Conservation (phyloP, 2,329 filamentous ascomycete species). For the Nannizziopsis arthrosporioides region DNA sequence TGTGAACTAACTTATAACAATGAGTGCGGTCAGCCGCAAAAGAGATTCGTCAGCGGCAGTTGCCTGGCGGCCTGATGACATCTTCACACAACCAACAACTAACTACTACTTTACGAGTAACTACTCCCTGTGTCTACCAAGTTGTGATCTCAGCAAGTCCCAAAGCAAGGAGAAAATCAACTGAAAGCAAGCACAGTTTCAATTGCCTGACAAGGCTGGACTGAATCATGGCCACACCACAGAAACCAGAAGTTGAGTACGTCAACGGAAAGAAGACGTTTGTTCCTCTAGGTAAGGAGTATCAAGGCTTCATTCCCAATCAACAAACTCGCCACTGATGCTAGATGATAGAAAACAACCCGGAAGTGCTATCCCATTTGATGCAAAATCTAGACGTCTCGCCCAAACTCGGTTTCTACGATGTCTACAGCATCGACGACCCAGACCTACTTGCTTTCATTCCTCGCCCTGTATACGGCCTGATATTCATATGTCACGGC, state of each 20-base stretch:
- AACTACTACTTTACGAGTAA: too few species aligned
- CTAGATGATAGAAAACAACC: slow-evolving; percentile 41
- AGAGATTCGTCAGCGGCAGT: too few species aligned
- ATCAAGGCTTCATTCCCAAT: too few species aligned
- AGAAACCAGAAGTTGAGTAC: slow-evolving; percentile 10
- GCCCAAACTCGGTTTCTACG: slow-evolving; percentile 40
- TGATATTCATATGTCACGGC: slow-evolving; percentile 41
- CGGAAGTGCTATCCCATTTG: slow-evolving; percentile 42
- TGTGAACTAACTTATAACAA: too few species aligned
- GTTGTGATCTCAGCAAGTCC: neutral
- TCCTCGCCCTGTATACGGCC: slow-evolving; percentile 43
- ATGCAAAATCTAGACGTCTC: slow-evolving; percentile 41
- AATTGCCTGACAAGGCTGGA: neutral
- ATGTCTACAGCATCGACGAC: slow-evolving; percentile 44
- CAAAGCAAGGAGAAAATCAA: neutral
- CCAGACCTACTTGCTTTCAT: slow-evolving; percentile 39
- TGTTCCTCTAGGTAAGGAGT: slow-evolving; percentile 26
- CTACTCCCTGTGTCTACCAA: too few species aligned
- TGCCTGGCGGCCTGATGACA: too few species aligned
- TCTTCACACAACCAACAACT: too few species aligned
- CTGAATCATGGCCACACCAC: slow-evolving; percentile 7
- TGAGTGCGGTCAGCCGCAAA: too few species aligned
- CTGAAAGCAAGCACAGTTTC: too few species aligned
- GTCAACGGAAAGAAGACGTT: slow-evolving; percentile 26
- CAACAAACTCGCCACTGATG: slow-evolving; percentile 7